Evolutionary conservation across 495 filamentous ascomycete species (phyloP), one percentile per base, ranked within the genome.

Genomic region (Hyaloscypha hepaticicola): DNA sequence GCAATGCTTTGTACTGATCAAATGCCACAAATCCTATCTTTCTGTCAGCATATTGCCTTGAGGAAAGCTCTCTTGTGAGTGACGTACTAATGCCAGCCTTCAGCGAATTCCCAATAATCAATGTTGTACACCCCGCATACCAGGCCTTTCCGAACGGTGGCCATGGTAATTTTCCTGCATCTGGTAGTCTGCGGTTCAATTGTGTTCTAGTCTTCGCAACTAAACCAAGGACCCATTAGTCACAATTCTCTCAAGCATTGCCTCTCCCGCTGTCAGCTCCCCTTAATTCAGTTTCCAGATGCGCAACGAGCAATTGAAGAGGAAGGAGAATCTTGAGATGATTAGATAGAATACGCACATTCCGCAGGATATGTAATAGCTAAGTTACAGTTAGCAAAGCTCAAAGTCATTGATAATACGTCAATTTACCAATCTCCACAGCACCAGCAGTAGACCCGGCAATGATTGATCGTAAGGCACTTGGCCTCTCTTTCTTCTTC

Each of bases 361-460:
- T 99, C 95, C 69, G 94, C 94, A 55, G 95, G 95, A 78, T 99
- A 99, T 61, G 95, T 97, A 70, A 99, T 97, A 63, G 92, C 88
- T 96, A 26, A 25, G n/a, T 41, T 52, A 7, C 1, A 34, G 28
- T 61, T 58, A 56, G 52, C 55, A 61, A 12, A 24, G 33, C 45
- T 33, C 49, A 66, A 27, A 16, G 29, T 22, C 21, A 31, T 22
- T 24, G 16, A 31, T 7, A 12, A 3, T 52, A 38, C 53, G 48
- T 34, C 51, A 56, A 63, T 72, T 60, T 64, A 93, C 91, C 87
- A 80, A 99, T 98, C 77, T 99, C 95, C 65, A 97, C 85, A 58
- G 95, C 95, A 72, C 95, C 95, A 49, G 95, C 95, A 22, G 88
- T 89, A 59, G 91, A 88, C 62, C 93, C 93, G 45, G 93, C 93